These are phyloP conservation scores for Xylaria sp. DNA, from an alignment of 2,329 filamentous ascomycete genomes.

Conservation along the genomic window DNA sequence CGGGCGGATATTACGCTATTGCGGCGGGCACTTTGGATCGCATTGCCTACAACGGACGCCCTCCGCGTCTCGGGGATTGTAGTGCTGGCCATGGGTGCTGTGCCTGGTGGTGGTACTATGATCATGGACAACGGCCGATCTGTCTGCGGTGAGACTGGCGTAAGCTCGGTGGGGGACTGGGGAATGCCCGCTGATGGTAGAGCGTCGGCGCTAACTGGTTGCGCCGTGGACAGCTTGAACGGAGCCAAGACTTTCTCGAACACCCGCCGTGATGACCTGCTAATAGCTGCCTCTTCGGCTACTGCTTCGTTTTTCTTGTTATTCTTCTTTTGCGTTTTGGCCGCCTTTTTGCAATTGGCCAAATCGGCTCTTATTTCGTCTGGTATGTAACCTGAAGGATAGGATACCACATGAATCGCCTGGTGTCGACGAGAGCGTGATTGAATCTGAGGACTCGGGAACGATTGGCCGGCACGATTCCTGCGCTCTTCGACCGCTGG, in stretches of 20 bases:
- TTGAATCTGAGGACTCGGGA: slow-evolving; percentile 53
- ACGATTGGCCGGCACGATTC: slow-evolving; percentile 30
- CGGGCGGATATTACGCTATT: slow-evolving; percentile 59
- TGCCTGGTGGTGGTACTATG: slow-evolving; percentile 32
- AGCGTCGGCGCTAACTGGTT: slow-evolving; percentile 30
- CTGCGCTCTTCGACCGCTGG: slow-evolving; percentile 35
- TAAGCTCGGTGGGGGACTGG: slow-evolving; percentile 27
- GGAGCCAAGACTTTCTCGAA: slow-evolving; percentile 44
- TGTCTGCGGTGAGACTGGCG: slow-evolving; percentile 20
- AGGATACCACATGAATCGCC: slow-evolving; percentile 59
- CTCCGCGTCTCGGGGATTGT: slow-evolving; percentile 42
- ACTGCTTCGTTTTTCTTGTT: slow-evolving; percentile 29
- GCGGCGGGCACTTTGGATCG: slow-evolving; percentile 45
- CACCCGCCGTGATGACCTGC: slow-evolving; percentile 41
- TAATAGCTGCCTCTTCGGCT: slow-evolving; percentile 29
- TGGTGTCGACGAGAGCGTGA: slow-evolving; percentile 57
- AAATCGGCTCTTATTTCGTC: slow-evolving; percentile 48
- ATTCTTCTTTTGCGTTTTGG: slow-evolving; percentile 31
- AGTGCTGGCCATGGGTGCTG: slow-evolving; percentile 29
- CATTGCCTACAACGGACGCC: slow-evolving; percentile 33
- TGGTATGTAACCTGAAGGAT: slow-evolving; percentile 50
- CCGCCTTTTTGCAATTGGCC: slow-evolving; percentile 37
- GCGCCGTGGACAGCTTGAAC: slow-evolving; percentile 38
- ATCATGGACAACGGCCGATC: slow-evolving; percentile 36
- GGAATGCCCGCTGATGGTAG: slow-evolving; percentile 15